Conservation (phyloP, 2,329 filamentous ascomycete genomes). For the Trichoderma simmonsii region DNA sequence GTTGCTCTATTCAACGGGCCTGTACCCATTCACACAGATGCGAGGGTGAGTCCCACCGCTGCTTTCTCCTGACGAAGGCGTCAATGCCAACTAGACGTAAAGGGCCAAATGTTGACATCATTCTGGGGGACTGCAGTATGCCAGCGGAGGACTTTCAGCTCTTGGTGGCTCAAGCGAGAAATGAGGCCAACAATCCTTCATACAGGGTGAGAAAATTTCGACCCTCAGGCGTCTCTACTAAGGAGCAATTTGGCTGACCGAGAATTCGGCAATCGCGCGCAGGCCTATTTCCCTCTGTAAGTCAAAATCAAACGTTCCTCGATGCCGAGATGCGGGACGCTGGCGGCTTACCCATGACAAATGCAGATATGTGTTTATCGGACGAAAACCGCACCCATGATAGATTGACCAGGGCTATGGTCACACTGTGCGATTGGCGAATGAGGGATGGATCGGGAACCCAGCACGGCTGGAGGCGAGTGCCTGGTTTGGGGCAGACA, state of each 20-base stretch:
- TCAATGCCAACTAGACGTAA: not conserved
- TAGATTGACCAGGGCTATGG: not conserved
- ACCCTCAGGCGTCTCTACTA: not conserved
- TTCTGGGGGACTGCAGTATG: conserved; percentile 44
- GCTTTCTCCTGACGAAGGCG: too few species aligned
- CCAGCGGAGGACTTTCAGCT: conserved; percentile 54
- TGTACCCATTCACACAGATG: conserved; percentile 55
- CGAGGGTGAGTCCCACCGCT: conserved; percentile 40
- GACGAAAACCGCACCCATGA: conserved; percentile 44
- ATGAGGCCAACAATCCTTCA: conserved; percentile 50
- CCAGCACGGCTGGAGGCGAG: not conserved
- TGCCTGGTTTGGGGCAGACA: not conserved
- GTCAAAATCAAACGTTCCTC: conserved; percentile 27
- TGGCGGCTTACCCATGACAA: conserved; percentile 16
- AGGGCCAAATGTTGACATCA: not conserved
- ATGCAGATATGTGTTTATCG: conserved; percentile 59
- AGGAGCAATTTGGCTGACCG: not conserved
- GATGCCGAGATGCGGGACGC: not conserved
- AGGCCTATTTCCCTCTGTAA: conserved; percentile 63
- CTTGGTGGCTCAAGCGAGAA: conserved; percentile 53
- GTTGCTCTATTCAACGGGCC: conserved; percentile 52
- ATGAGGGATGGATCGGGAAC: not conserved
- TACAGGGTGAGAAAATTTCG: conserved; percentile 48
- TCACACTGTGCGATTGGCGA: not conserved
- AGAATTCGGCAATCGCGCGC: not conserved